These are phyloP conservation scores for Trypanosoma cruzi DNA, from an alignment of 208 protist genomes.

Conservation along the genomic window DNA sequence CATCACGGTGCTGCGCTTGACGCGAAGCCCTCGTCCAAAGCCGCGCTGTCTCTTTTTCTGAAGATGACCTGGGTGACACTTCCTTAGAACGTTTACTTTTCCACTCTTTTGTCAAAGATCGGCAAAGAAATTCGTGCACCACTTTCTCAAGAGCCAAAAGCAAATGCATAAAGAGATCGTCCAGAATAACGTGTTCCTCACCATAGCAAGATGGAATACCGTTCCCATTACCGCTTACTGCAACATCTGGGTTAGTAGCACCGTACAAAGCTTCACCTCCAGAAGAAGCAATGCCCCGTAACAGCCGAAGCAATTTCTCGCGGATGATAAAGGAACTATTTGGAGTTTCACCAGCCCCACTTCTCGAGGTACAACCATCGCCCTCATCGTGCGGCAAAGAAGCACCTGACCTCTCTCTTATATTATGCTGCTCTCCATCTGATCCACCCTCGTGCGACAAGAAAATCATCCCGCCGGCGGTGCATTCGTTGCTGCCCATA, in stretches of 20 bases:
- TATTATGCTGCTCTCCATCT: not conserved
- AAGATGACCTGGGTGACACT: not conserved
- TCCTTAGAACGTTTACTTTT: not conserved
- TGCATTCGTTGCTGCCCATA: not conserved
- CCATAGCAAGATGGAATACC: not conserved
- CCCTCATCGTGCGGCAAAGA: not conserved
- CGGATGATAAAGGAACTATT: not conserved
- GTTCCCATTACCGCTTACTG: not conserved
- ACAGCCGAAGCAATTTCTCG: constrained; percentile 12
- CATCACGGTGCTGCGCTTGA: constrained; percentile 11
- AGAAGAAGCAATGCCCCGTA: constrained; percentile 3
- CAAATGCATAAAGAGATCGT: constrained; percentile 20
- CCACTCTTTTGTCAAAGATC: constrained; percentile 2
- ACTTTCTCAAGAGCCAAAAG: constrained; percentile 10
- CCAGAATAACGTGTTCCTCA: not conserved
- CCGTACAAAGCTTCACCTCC: not conserved
- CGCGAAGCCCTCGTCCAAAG: constrained; percentile 17
- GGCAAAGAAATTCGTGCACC: constrained; percentile 11
- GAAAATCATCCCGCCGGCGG: not conserved
- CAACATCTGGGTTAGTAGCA: not conserved
- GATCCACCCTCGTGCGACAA: not conserved
- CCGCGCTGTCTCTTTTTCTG: not conserved
- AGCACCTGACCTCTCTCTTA: not conserved
- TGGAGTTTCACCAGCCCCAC: not conserved
- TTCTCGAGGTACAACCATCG: not conserved